phyloP scores from a whole-genome alignment of 805 yeast genomes.

The Suhomyces prunicola region DNA sequence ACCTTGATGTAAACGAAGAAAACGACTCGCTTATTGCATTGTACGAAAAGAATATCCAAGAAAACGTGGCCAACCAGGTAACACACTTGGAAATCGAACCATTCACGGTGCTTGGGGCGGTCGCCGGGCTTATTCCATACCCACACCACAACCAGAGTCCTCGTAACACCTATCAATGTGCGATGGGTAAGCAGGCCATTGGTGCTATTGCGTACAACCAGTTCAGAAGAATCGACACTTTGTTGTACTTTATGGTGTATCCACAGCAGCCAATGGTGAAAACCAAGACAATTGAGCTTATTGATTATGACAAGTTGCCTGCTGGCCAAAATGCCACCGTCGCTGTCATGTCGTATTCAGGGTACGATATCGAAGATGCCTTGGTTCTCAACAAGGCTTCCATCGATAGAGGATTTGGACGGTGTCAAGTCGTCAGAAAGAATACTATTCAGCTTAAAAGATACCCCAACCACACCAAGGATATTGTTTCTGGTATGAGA shows the following conservation, averaged over 20 bases:
- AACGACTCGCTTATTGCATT: conserved; percentile 16
- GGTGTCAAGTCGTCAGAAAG: conserved; percentile 93
- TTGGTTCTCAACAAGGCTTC: conserved; percentile 90
- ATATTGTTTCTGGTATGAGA: conserved; percentile 87
- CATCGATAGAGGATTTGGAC: conserved; percentile 93
- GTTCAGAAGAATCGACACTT: conserved; percentile 90
- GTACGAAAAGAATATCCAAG: conserved; percentile 57
- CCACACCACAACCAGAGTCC: conserved; percentile 94
- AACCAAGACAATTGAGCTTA: conserved; percentile 92
- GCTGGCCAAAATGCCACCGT: conserved; percentile 99
- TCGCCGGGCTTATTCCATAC: conserved; percentile 87
- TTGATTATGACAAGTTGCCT: conserved; percentile 92
- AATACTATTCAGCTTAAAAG: conserved; percentile 86
- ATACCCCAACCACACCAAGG: conserved; percentile 91
- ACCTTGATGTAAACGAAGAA: conserved; percentile 70
- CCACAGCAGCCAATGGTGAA: conserved; percentile 99
- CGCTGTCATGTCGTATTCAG: conserved; percentile 98
- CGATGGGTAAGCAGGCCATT: conserved; percentile 99
- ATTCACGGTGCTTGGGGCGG: conserved; percentile 88
- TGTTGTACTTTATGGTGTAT: conserved; percentile 92
- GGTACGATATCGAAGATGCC: conserved; percentile 99
- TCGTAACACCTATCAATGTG: conserved; percentile 89
- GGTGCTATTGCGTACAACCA: conserved; percentile 99
- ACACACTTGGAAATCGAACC: conserved; percentile 97
- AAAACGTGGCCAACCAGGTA: conserved; percentile 40